A percentile compares a stretch with the other conserved stretches of the same genome.
These are phyloP conservation scores for Cercospora sp. DNA, from an alignment of 2,329 filamentous ascomycete genomes.

Conservation along the genomic window DNA sequence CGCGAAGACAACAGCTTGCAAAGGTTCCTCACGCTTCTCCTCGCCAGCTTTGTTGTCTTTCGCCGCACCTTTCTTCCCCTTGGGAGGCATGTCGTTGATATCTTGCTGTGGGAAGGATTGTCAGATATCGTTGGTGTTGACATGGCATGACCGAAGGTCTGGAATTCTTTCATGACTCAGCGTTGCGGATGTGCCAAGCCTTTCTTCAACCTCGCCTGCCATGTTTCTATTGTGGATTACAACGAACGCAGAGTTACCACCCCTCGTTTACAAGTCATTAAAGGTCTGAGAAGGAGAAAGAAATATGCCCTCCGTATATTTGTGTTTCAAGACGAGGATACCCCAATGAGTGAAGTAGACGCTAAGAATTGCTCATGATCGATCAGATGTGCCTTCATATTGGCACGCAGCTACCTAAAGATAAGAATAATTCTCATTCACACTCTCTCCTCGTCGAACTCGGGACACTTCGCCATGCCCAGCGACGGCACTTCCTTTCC, in stretches of 20 bases:
- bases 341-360: background rate
- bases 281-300: background rate
- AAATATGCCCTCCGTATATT: background rate
- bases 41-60: slow-evolving; percentile 48
- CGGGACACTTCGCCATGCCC: background rate
- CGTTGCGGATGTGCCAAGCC: background rate
- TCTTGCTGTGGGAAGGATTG: slow-evolving; percentile 14
- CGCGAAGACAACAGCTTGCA: slow-evolving; percentile 73
- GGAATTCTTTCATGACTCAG: slow-evolving; percentile 14
- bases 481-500: background rate
- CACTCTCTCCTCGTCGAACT: background rate
- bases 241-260: background rate
- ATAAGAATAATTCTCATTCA: background rate
- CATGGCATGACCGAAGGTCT: background rate
- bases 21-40: slow-evolving; percentile 61
- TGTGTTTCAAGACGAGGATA: background rate
- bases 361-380: background rate
- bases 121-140: background rate
- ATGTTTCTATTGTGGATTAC: background rate
- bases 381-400: background rate
- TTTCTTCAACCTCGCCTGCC: background rate
- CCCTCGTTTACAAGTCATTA: background rate
- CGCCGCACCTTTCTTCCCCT: slow-evolving; percentile 45
- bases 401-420: background rate
- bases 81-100: slow-evolving; percentile 47